phyloP scores from a whole-genome alignment of 2,329 filamentous ascomycete species.

The Gaeumannomyces sp. region DNA sequence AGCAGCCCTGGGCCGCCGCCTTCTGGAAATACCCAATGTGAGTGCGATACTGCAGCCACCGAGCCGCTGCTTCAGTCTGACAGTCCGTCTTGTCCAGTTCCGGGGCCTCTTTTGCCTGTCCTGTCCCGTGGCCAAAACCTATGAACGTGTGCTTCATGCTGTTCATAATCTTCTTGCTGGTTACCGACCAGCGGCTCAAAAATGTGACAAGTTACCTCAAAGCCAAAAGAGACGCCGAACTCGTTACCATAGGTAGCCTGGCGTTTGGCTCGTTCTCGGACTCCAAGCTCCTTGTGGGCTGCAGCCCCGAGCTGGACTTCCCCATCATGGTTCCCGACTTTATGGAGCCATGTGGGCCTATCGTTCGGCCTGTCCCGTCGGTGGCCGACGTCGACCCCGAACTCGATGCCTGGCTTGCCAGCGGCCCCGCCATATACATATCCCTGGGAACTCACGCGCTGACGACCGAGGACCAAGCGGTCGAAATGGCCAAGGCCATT shows the following conservation, averaged over 20 bases:
- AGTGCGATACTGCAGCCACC: too few relatives aligned
- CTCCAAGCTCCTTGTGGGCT: neutral
- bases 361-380: slow-evolving; percentile 27
- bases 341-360: slow-evolving; percentile 36
- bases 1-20: too few relatives aligned
- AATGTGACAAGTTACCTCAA: too few relatives aligned
- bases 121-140: too few relatives aligned
- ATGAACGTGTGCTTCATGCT: too few relatives aligned
- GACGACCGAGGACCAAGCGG: slow-evolving; percentile 25
- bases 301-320: neutral
- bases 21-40: too few relatives aligned
- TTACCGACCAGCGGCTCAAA: too few relatives aligned
- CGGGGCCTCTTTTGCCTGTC: too few relatives aligned
- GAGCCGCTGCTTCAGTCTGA: too few relatives aligned
- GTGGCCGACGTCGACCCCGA: slow-evolving; percentile 6
- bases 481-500: slow-evolving; percentile 28
- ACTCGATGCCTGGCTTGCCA: slow-evolving; percentile 30
- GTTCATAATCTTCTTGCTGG: too few relatives aligned
- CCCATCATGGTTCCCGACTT: neutral
- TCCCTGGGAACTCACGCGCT: slow-evolving; percentile 38
- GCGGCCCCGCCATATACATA: slow-evolving; percentile 37
- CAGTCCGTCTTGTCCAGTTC: too few relatives aligned
- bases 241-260: neutral
- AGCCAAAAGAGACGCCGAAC: neutral
- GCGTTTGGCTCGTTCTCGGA: neutral